Percentiles rank a stretch among this genome's conserved stretches.
These are phyloP conservation scores for Penicillium antarcticum DNA, from an alignment of 495 filamentous ascomycete species.

Conservation along the genomic window DNA sequence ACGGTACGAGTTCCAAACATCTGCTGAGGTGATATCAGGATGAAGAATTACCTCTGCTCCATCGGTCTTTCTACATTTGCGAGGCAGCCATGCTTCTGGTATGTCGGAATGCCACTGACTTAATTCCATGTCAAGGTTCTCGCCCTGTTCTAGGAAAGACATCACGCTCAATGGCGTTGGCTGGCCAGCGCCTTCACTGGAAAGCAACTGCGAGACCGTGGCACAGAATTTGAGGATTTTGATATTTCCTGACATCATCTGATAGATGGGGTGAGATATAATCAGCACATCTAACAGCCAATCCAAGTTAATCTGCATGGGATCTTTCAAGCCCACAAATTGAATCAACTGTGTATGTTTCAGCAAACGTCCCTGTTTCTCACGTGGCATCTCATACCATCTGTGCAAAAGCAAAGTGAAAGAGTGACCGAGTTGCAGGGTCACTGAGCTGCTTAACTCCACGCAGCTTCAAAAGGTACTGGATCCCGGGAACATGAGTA, in stretches of 20 bases:
- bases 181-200: not conserved
- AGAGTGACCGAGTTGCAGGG: slow-evolving; percentile 12
- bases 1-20: slow-evolving; percentile 15
- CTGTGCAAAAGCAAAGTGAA: slow-evolving; percentile 18
- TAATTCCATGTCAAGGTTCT: slow-evolving; percentile 9
- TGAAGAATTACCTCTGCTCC: slow-evolving; percentile 3
- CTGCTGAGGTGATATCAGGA: slow-evolving; percentile 4
- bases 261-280: no score
- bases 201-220: not conserved
- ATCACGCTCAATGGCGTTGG: not conserved
- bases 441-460: slow-evolving; percentile 4
- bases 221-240: slow-evolving; percentile 7
- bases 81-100: slow-evolving; percentile 10
- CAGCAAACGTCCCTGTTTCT: not conserved
- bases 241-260: slow-evolving; percentile 8
- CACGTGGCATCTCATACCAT: slow-evolving; percentile 1
- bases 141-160: not conserved
- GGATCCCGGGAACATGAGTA: no score
- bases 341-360: slow-evolving; percentile 9
- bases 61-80: slow-evolving; percentile 1
- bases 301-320: slow-evolving; percentile 9
- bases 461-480: slow-evolving; percentile 9
- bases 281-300: slow-evolving; percentile 7
- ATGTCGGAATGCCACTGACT: slow-evolving; percentile 8
- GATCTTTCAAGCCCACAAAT: slow-evolving; percentile 9